phyloP scores from a whole-genome alignment of 2,329 filamentous ascomycete genomes.

The Ascomycota sp. region DNA sequence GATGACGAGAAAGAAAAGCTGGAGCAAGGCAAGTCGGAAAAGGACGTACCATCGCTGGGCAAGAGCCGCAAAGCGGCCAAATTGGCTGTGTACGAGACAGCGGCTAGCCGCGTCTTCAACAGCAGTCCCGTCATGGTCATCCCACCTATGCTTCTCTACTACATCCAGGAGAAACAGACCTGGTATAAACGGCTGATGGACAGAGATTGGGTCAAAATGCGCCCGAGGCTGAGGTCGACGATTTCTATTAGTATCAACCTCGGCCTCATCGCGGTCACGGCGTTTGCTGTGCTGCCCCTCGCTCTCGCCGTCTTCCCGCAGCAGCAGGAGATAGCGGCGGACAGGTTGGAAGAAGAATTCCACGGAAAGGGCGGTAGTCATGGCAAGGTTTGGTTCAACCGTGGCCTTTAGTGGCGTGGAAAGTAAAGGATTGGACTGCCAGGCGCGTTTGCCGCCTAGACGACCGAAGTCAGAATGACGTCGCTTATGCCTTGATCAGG shows the following conservation, averaged over 20 bases:
- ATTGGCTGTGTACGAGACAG: conserved; percentile 82
- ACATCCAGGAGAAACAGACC: conserved; percentile 40
- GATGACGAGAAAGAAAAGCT: conserved; percentile 44
- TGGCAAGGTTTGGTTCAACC: conserved; percentile 87
- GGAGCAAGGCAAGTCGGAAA: conserved; percentile 38
- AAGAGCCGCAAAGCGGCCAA: conserved; percentile 76
- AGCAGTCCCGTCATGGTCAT: conserved; percentile 94
- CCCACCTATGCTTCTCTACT: conserved; percentile 68
- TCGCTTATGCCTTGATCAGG: too few relatives aligned
- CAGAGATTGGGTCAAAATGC: conserved; percentile 58
- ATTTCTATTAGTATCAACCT: conserved; percentile 64
- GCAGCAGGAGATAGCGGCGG: conserved; percentile 59
- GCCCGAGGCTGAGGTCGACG: conserved; percentile 39
- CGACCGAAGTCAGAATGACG: too few relatives aligned
- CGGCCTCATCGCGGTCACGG: conserved; percentile 68
- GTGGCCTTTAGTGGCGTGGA: conserved; percentile 49
- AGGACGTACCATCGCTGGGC: conserved; percentile 52
- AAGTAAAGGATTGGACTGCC: not conserved
- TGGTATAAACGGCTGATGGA: conserved; percentile 23
- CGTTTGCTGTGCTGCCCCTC: conserved; percentile 71
- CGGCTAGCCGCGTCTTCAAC: conserved; percentile 77
- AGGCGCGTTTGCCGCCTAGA: too few relatives aligned
- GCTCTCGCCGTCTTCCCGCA: conserved; percentile 87
- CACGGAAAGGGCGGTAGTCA: conserved; percentile 57
- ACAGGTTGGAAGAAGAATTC: conserved; percentile 69